These are phyloP conservation scores for Torulaspora quercuum DNA, from an alignment of 805 yeast species.

Conservation along the genomic window DNA sequence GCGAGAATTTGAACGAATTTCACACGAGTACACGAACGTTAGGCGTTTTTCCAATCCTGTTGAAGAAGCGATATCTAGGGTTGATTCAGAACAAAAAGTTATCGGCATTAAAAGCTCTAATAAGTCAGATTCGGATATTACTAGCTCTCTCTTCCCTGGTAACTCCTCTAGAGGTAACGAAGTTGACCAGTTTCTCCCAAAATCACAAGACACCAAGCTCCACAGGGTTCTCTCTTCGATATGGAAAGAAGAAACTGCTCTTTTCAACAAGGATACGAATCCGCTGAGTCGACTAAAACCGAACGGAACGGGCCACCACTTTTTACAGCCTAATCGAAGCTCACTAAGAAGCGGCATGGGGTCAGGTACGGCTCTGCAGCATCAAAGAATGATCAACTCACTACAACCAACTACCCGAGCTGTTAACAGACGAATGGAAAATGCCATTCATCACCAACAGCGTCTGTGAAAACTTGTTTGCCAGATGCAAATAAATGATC, in stretches of 20 bases:
- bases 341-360: conserved; percentile 20
- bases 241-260: conserved; percentile 33
- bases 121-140: conserved; percentile 7
- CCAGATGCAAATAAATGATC: too few relatives aligned
- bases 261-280: conserved; percentile 28
- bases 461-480: too few relatives aligned
- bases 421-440: conserved; percentile 38
- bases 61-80: conserved; percentile 55
- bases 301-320: conserved; percentile 12
- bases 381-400: conserved; percentile 30
- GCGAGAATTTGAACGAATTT: conserved; percentile 73
- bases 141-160: conserved; percentile 11
- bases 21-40: conserved; percentile 68
- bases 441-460: conserved; percentile 20
- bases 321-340: conserved; percentile 17
- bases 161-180: conserved; percentile 12
- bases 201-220: conserved; percentile 23
- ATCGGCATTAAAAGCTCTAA: conserved; percentile 14
- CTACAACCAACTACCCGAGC: conserved; percentile 43
- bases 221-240: conserved; percentile 28
- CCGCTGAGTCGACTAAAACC: conserved; percentile 21
- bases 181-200: conserved; percentile 21
- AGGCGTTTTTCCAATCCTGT: conserved; percentile 70
- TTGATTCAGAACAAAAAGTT: conserved; percentile 29
- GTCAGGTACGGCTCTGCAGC: conserved; percentile 20